Base-by-base conservation (phyloP, 805 yeast genomes). In the Phaffomyces thermotolerans region DNA sequence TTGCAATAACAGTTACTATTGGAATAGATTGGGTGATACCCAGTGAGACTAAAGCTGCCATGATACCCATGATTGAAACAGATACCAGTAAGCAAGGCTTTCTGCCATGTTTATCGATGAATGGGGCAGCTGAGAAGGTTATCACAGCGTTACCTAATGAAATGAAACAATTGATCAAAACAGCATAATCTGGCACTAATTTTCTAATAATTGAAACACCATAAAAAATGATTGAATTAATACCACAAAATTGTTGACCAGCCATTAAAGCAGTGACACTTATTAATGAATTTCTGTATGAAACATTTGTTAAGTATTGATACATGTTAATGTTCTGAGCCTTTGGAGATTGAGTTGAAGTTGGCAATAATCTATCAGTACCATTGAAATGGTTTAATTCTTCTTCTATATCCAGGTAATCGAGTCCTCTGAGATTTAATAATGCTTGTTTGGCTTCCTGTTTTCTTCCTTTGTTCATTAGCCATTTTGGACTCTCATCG, bases 231-330 rank as follows among this genome's bases (percentile, higher is more conserved):
- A 93, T 88, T 2, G 96, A 79, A 62, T 93, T 93, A 59, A 93
- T 86, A 30, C 99, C 99, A 53, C 95, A 80, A 45, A 91, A 77
- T 62, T 93, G 99, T 66, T 93, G 99, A 15, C 90, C 82, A 18
- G 81, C 66, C 70, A 90, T 75, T 15, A 88, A 72, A 3, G 83
- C 77, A 0, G 89, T 77, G 9, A 89, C 84, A 1, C 81, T 83
- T 17, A 74, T 54, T 39, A 81, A 69, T 5, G 93, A 79, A 41
- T 75, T 75, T 30, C 65, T 60, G 63, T 75, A 88, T 36, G 63
- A 69, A 0, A 76, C 64, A 15, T 71, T 64, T 1, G 69, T 67
- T 36, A 84, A 50, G 58, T 86, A 89, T 20, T 64, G 56, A 43
- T 49, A 47, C 18, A 73, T 43, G 1, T 67, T 52, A 6, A 68